Percentiles rank a stretch among this genome's conserved stretches.
These are phyloP conservation scores for Saturnispora kantuleensis DNA, from an alignment of 805 yeast genomes.

Conservation along the genomic window DNA sequence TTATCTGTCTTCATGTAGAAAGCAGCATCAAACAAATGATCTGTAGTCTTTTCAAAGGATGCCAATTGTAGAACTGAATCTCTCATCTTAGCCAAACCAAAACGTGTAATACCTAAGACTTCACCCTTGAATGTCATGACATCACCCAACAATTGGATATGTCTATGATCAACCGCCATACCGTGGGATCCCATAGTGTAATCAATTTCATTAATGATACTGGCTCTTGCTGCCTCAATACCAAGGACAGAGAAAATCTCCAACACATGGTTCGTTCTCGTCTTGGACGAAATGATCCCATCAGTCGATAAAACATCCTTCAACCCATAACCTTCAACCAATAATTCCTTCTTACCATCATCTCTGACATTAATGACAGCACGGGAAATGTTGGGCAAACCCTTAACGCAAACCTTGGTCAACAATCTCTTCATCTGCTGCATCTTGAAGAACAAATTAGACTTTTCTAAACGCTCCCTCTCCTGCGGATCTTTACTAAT, in stretches of 20 bases:
- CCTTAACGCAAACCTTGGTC: slow-evolving; percentile 86
- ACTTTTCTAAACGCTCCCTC: slow-evolving; percentile 28
- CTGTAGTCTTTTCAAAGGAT: slow-evolving; percentile 96
- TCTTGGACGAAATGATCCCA: slow-evolving; percentile 84
- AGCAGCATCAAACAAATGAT: slow-evolving; percentile 95
- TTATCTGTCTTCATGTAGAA: slow-evolving; percentile 94
- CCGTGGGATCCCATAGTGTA: slow-evolving; percentile 99
- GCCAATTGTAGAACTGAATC: slow-evolving; percentile 96
- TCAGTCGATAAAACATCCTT: slow-evolving; percentile 96
- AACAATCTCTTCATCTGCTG: slow-evolving; percentile 80
- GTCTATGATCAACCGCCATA: slow-evolving; percentile 99
- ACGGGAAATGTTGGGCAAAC: slow-evolving; percentile 81
- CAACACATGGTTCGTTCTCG: slow-evolving; percentile 83
- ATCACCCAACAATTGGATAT: slow-evolving; percentile 92
- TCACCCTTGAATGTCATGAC: slow-evolving; percentile 99
- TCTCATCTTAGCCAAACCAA: slow-evolving; percentile 97
- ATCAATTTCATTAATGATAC: slow-evolving; percentile 89
- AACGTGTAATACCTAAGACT: slow-evolving; percentile 94
- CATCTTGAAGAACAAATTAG: slow-evolving; percentile 73
- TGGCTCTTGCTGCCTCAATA: slow-evolving; percentile 93
- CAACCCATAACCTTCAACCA: slow-evolving; percentile 96
- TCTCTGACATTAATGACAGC: slow-evolving; percentile 93
- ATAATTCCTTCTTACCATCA: slow-evolving; percentile 75
- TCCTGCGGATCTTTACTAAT: slow-evolving; percentile 28
- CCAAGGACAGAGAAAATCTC: slow-evolving; percentile 88